Base-by-base conservation (phyloP, 495 filamentous ascomycete species). In the Penicillium coprophilum region DNA sequence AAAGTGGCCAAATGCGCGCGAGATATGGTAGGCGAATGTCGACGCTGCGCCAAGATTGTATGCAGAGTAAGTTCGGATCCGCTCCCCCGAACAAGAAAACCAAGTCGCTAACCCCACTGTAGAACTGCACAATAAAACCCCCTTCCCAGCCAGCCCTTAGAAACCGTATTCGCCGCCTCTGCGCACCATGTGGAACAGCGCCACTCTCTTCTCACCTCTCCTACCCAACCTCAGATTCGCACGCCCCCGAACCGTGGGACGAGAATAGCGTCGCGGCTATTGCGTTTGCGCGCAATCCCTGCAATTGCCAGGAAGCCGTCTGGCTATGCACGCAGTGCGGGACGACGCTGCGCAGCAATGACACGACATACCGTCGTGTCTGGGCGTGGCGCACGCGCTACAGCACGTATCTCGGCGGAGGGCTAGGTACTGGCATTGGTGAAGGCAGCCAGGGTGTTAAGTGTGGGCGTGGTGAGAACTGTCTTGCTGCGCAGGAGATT, bases 301-400 rank as follows among this genome's bases (percentile, higher is more conserved):
- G 92, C 71, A 79, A 72, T 10, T 96, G 91, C 70, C 71, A 77
- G 4, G 74, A 80, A 21, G 76, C 78, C 2, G 79, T 91, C 54
- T 94, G 90, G 87, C 80, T 96, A 24, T 96, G 92, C 70, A 80
- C 86, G 43, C 80, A 84, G 6, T 96, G 92, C 65, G 91, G 91
- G 3, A 78, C 85, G 56, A 76, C 78, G 12, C 81, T 94, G 38
- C 78, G 83, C 23, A 81, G 76, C 40, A 80, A 81, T 17, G 91
- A 96, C 64, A 81, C 80, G 13, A 87, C 85, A 28, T 96, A 96
- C 71, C 75, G 81, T 38, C 85, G 88, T 34, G 87, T 91, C 34
- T 96, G 92, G 92, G 84, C 77, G 20, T 96, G 92, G 91, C 87
- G 92, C 19, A 90, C 84, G 21, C 82, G 88, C n/a, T 96, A 95